Base-by-base conservation (phyloP, 768 basidiomycete genomes). In the Myochromella boudieri region DNA sequence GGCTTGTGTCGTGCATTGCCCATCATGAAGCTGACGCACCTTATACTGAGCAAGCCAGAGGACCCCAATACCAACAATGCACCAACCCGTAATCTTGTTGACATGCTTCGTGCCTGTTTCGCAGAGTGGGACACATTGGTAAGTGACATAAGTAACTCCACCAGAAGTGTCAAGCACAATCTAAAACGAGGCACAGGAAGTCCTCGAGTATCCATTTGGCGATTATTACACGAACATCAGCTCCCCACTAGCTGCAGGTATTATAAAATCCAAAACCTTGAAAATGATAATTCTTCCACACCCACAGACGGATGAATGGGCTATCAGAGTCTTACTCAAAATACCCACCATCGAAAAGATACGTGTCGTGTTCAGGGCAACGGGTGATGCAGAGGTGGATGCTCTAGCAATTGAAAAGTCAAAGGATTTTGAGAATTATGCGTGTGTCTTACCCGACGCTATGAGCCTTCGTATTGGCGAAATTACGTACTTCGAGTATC, bases 1-100 rank as follows among this genome's bases (percentile, higher is more conserved):
- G 53, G 51, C 8, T 34, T 56, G 2, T 27, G 46, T 17, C 28
- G 44, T 1, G 51, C 42, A 14, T 39, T 57, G 22, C 52, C 52
- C 3, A 37, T 20, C 31, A 32, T 55, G 36, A 48, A 52, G 11
- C 53, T 49, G 11, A 44, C 37, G 10, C 52, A 50, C 14, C 44
- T 57, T 24, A 39, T 60, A 6, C 1, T 54, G 3, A 26, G n/a
- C 11, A 48, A 54, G 38, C 18, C 20, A 2, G 32, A 34, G 7
- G 12, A 9, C n/a, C 1, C 6, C 3, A 18, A 15, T 7, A 11
- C 14, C n/a, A n/a, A 22, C 22, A 42, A 42, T 15, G 20, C 24
- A 18, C 50, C 44, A 3, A 15, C 29, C 10, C 25, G 39, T 10
- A 29, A 51, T 27, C 40, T 51, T 31, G 15, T 42, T n/a, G 34